A percentile compares a stretch with the other conserved stretches of the same genome.
Evolutionary conservation across 2,329 filamentous ascomycete species (phyloP).

Genomic region (Sordariomycetes sp.): DNA sequence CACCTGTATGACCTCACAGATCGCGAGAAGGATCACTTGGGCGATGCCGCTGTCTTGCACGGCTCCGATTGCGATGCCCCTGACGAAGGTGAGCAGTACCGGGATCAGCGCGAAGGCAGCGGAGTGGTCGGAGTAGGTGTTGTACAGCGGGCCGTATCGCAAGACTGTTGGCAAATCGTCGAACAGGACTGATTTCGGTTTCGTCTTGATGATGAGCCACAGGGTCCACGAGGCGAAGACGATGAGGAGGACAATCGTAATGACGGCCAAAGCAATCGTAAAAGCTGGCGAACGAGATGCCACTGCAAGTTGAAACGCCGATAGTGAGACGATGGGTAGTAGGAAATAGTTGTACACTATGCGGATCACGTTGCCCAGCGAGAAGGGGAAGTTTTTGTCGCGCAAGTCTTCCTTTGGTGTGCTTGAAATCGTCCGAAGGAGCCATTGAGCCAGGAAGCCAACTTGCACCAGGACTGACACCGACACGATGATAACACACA

Average conservation of each 20-base stretch:
- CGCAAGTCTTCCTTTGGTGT: constrained; percentile 79
- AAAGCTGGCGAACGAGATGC: constrained; percentile 57
- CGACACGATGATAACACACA: constrained; percentile 64
- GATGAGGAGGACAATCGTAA: constrained; percentile 66
- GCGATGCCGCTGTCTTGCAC: constrained; percentile 89
- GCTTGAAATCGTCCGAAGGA: constrained; percentile 61
- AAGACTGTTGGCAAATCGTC: constrained; percentile 87
- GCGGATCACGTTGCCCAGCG: constrained; percentile 67
- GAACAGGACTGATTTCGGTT: constrained; percentile 79
- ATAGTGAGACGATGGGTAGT: constrained; percentile 76
- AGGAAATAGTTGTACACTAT: constrained; percentile 91
- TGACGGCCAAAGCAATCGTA: constrained; percentile 63
- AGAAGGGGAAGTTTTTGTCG: constrained; percentile 86
- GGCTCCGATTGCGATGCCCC: constrained; percentile 84
- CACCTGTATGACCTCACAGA: constrained; percentile 87
- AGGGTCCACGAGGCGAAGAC: constrained; percentile 72
- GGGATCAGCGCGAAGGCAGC: constrained; percentile 85
- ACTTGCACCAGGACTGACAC: constrained; percentile 64
- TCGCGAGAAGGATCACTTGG: constrained; percentile 83
- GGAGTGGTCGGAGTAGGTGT: constrained; percentile 91
- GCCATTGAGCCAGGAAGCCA: constrained; percentile 69
- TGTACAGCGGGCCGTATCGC: constrained; percentile 88
- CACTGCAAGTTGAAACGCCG: constrained; percentile 84
- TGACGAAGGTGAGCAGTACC: constrained; percentile 72
- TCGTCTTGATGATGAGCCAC: constrained; percentile 68